Evolutionary conservation across 805 yeast species (phyloP), one percentile per base, ranked within the genome.

Genomic region (Starmerella cellae): DNA sequence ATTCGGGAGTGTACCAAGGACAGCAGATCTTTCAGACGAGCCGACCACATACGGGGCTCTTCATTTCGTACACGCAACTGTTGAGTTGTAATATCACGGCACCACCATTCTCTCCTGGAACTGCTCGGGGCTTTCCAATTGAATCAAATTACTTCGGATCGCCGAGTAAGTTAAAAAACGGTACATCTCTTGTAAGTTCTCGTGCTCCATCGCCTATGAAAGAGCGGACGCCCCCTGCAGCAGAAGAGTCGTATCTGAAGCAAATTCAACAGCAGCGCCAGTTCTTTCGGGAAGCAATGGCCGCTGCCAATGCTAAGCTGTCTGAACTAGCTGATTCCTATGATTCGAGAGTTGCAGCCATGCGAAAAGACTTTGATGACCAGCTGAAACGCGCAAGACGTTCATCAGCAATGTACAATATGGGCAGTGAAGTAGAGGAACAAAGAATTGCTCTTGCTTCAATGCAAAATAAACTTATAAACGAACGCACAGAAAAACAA

Each of bases 1-100:
- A 88, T 56, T 72, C 75, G 42, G 98, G 98, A n/a, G 70, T 73
- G 33, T 84, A 77, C 35, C 72, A 78, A 44, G 94, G 94, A 27
- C 47, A 46, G 32, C 65, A 65, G 41, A 85, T 85, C 57, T 87
- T 87, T 56, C 64, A 66, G 4, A 82, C 87, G 0, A 61, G 65
- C 5, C 61, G 56, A 28, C 80, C 85, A 0, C 71, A 71, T 43
- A 68, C 84, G 17, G 96, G 96, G 0, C 60, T 87, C 23, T 87
- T 87, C 54, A 67, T 87, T n/a, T 45, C 62, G 6, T 59, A 52
- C 38, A 44, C 60, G 23, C 59, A 60, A 42, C 55, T 61, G 37
- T 52, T 52, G 17, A 44, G 51, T 28, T 50, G 54, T 5, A 46
- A 45, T 51, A 19, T 39, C 32, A 5, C 21, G 5, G 18, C 38